These are phyloP conservation scores for Myrmaecium sp. DNA, from an alignment of 2,329 filamentous ascomycete genomes.

Conservation along the genomic window DNA sequence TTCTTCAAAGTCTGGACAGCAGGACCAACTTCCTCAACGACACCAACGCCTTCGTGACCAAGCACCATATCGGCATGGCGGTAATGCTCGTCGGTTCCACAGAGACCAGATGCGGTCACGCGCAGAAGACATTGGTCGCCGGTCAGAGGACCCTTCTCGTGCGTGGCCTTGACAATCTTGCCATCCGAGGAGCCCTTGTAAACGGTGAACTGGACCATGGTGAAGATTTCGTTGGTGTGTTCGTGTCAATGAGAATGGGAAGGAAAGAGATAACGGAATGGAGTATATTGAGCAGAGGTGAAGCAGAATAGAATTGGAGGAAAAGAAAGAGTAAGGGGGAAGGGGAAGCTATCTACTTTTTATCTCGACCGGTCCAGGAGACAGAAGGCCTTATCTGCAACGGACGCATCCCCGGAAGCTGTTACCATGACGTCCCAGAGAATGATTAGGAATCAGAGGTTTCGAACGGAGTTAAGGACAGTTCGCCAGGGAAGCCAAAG, in stretches of 20 bases:
- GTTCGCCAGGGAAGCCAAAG: too few relatives aligned
- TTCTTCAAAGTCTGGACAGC: slow-evolving; percentile 29
- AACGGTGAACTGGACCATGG: slow-evolving; percentile 37
- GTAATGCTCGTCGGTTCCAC: slow-evolving; percentile 40
- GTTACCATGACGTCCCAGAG: too few relatives aligned
- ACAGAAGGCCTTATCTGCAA: too few relatives aligned
- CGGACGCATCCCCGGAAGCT: too few relatives aligned
- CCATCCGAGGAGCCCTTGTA: slow-evolving; percentile 46
- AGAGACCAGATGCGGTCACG: slow-evolving; percentile 50
- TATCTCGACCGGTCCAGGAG: too few relatives aligned
- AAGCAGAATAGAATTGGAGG: too few relatives aligned
- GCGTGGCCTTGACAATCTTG: slow-evolving; percentile 33
- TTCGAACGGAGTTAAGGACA: too few relatives aligned
- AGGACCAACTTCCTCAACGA: slow-evolving; percentile 32
- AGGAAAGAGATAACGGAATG: neutral
- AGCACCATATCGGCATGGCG: slow-evolving; percentile 27
- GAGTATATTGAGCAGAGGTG: neutral
- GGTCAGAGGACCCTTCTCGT: slow-evolving; percentile 28
- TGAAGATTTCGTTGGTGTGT: slow-evolving; percentile 3
- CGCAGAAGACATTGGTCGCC: slow-evolving; percentile 43
- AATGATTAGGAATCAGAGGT: too few relatives aligned
- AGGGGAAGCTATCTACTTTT: too few relatives aligned
- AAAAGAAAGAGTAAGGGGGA: too few relatives aligned
- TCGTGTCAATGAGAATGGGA: neutral
- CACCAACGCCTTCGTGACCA: slow-evolving; percentile 38